phyloP scores from a whole-genome alignment of 2,329 filamentous ascomycete species.

The Lasiodiplodia sp. region DNA sequence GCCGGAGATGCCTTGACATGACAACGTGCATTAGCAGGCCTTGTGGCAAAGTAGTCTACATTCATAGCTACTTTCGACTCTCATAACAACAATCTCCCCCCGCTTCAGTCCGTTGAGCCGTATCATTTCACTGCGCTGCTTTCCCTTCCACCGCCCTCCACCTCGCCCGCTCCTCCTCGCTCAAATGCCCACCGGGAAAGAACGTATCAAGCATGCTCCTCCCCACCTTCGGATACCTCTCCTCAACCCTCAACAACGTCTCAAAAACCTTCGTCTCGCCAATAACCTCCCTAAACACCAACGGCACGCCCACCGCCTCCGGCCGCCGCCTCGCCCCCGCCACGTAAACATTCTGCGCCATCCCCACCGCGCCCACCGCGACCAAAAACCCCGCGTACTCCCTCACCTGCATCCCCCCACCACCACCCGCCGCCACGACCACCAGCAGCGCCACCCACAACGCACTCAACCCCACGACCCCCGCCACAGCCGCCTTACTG shows the following conservation, averaged over 20 bases:
- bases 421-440: neutral
- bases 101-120: too few species aligned
- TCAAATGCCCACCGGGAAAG: neutral
- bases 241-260: neutral
- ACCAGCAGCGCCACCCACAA: neutral
- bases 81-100: too few species aligned
- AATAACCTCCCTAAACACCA: neutral
- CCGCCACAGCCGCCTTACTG: neutral
- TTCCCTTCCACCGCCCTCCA: neutral
- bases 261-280: constrained; percentile 2
- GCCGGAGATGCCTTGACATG: too few species aligned
- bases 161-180: neutral
- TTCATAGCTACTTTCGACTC: too few species aligned
- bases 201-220: constrained; percentile 10
- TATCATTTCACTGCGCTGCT: too few species aligned
- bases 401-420: neutral
- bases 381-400: constrained; percentile 2
- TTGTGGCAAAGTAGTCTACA: too few species aligned
- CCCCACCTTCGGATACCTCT: neutral
- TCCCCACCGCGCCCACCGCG: constrained; percentile 1
- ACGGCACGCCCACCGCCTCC: constrained; percentile 2
- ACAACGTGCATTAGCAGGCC: too few species aligned
- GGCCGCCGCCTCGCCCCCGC: constrained; percentile 1
- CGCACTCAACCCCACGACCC: neutral
- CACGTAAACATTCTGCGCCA: constrained; percentile 4